Conservation (phyloP, 1,284 basidiomycete species). For the Cryptococcus depauperatus region DNA sequence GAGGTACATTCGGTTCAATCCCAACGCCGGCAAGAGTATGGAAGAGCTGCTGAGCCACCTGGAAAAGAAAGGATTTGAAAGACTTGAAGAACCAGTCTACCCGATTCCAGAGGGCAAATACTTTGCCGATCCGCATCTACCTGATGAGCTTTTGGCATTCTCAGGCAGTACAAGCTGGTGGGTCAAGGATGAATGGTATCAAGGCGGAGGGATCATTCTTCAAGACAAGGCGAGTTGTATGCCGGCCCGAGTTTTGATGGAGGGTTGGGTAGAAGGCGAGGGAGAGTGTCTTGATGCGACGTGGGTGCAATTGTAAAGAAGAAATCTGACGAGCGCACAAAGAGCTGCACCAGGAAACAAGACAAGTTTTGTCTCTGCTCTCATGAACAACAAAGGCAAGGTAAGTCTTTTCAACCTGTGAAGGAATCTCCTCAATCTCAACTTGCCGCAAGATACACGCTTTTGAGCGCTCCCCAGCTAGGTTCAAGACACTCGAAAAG, state of each 20-base stretch:
- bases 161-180: conserved; percentile 52
- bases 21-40: conserved; percentile 47
- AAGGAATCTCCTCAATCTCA: not conserved
- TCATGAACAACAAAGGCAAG: conserved; percentile 73
- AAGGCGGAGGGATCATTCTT: conserved; percentile 57
- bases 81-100: conserved; percentile 23
- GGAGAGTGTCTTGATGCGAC: conserved; percentile 81
- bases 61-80: conserved; percentile 18
- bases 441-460: conserved; percentile 58
- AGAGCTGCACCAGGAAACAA: conserved; percentile 95
- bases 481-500: conserved; percentile 68
- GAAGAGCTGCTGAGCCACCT: conserved; percentile 17
- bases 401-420: conserved; percentile 45
- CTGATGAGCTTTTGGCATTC: conserved; percentile 65
- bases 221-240: conserved; percentile 99
- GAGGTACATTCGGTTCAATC: conserved; percentile 79
- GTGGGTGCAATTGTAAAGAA: conserved; percentile 15
- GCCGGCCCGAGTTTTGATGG: conserved; percentile 69
- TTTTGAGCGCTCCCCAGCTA: conserved; percentile 70
- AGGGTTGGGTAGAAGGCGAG: conserved; percentile 34
- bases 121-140: conserved; percentile 66
- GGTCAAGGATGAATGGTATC: conserved; percentile 40
- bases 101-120: conserved; percentile 48
- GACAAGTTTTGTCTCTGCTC: conserved; percentile 82
- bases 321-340: not conserved